A percentile compares a stretch with the other conserved stretches of the same genome.
Conservation (phyloP, 495 filamentous ascomycete genomes). For the Penicillium egyptiacum region DNA sequence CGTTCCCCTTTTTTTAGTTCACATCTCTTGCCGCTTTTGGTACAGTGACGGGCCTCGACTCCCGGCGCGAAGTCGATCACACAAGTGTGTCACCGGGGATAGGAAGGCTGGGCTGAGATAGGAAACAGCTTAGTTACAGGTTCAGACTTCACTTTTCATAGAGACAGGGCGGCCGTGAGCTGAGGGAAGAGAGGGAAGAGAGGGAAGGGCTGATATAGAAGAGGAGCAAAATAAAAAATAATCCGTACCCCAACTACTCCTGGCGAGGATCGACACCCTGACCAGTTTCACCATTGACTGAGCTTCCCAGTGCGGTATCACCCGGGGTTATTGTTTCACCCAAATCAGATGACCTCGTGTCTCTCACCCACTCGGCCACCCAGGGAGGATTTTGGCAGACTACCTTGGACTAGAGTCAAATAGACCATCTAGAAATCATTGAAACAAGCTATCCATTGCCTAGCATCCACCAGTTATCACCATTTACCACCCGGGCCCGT, state of each 20-base stretch:
- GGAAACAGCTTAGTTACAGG: no score
- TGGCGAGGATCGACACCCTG: not conserved
- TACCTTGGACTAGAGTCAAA: not conserved
- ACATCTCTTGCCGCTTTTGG: no score
- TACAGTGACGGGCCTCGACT: no score
- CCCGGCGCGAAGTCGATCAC: no score
- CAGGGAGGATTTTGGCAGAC: not conserved
- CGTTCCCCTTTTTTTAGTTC: no score
- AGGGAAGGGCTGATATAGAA: not conserved
- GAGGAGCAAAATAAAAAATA: not conserved
- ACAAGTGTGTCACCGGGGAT: no score
- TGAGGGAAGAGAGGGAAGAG: not conserved
- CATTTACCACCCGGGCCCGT: not conserved
- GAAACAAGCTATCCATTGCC: no score
- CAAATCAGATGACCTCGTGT: slow-evolving; percentile 2
- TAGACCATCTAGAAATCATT: not conserved
- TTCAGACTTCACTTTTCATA: no score
- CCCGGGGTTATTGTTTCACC: not conserved
- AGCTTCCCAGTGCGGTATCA: not conserved
- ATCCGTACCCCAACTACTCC: slow-evolving; percentile 1
- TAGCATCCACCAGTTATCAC: no score
- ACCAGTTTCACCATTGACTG: not conserved
- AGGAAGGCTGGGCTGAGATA: no score
- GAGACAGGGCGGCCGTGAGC: not conserved
- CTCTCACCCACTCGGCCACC: slow-evolving; percentile 2